Conservation (phyloP, 2,329 filamentous ascomycete species). For the Hypoxylon sp. region DNA sequence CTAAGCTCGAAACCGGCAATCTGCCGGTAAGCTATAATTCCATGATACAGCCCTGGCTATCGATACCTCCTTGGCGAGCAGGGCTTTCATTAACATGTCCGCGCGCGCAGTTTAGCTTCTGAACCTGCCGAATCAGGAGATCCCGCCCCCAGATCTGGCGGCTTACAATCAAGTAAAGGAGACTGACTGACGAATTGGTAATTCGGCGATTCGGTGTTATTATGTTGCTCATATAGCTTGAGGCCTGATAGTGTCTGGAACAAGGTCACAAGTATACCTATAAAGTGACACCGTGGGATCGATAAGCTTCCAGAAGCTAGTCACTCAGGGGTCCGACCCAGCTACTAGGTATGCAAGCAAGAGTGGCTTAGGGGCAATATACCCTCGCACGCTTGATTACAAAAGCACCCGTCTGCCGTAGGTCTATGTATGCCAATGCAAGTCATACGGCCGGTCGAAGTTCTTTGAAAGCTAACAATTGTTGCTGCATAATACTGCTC, state of each 20-base stretch:
- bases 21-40: conserved; percentile 26
- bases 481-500: conserved; percentile 5
- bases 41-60: conserved; percentile 16
- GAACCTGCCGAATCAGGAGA: conserved; percentile 37
- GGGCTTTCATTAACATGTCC: conserved; percentile 8
- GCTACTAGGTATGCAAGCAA: not conserved
- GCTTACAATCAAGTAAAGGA: conserved; percentile 20
- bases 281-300: conserved; percentile 33
- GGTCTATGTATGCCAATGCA: conserved; percentile 10
- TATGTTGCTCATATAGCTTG: conserved; percentile 14
- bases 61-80: conserved; percentile 10
- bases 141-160: conserved; percentile 19
- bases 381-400: not conserved
- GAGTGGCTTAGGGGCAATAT: not conserved
- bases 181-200: conserved; percentile 21
- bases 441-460: not conserved
- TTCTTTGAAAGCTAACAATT: conserved; percentile 2
- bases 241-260: conserved; percentile 13
- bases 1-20: conserved; percentile 39
- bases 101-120: conserved; percentile 26
- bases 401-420: conserved; percentile 3
- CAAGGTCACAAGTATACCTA: conserved; percentile 4
- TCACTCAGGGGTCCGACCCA: not conserved
- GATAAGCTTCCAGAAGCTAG: conserved; percentile 33
- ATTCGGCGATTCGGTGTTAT: conserved; percentile 36